Conservation (phyloP, 331 rosid species). For the Cydonia oblonga region DNA sequence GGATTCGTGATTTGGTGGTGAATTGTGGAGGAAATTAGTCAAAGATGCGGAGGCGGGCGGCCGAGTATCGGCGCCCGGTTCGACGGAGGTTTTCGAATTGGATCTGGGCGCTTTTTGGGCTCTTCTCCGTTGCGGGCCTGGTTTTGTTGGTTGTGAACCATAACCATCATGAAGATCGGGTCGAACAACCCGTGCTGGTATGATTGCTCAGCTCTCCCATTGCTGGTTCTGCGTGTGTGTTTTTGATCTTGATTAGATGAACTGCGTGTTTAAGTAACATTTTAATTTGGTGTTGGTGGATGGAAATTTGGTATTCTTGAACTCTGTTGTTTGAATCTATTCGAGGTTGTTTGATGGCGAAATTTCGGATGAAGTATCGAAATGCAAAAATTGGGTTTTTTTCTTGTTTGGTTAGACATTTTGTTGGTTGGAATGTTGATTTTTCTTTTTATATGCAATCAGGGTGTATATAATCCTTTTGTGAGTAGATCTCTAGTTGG, state of each 20-base stretch:
- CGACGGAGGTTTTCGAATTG: constrained; percentile 74
- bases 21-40: constrained; percentile 34
- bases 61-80: constrained; percentile 95
- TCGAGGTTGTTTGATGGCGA: not conserved
- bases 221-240: not conserved
- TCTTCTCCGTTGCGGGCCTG: constrained; percentile 55
- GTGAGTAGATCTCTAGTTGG: constrained; percentile 1
- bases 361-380: not conserved
- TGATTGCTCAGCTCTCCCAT: not conserved
- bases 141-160: constrained; percentile 68
- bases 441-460: not conserved
- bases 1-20: constrained; percentile 21
- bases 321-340: constrained; percentile 2
- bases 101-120: constrained; percentile 79
- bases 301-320: not conserved
- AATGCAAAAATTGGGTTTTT: not conserved
- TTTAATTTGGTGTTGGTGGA: not conserved
- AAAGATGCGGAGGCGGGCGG: constrained; percentile 94
- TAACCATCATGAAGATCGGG: constrained; percentile 69
- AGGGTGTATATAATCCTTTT: not conserved
- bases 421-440: not conserved
- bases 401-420: not conserved
- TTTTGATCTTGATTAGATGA: not conserved
- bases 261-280: not conserved
- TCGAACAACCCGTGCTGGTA: constrained; percentile 46